Conservation (phyloP, 2,329 filamentous ascomycete genomes). For the Talaromyces sp. region DNA sequence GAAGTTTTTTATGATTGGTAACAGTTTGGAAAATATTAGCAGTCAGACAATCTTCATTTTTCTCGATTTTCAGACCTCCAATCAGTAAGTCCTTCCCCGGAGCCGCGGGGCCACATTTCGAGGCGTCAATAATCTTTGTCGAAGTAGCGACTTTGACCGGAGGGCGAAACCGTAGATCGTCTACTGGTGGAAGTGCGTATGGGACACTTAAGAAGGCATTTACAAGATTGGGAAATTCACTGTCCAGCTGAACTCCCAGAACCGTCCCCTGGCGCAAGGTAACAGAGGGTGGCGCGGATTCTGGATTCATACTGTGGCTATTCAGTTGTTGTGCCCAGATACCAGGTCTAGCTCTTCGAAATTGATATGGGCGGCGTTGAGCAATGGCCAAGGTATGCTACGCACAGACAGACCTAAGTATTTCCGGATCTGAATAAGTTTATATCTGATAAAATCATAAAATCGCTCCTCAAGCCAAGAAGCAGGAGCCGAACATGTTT, state of each 20-base stretch:
- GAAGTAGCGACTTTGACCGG: constrained; percentile 30
- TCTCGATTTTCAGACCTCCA: constrained; percentile 48
- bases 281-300: neutral
- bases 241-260: neutral
- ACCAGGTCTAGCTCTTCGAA: neutral
- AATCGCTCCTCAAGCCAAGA: neutral
- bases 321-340: neutral
- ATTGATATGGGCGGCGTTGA: neutral
- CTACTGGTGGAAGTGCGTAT: constrained; percentile 48
- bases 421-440: neutral
- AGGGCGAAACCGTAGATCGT: constrained; percentile 47
- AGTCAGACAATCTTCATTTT: constrained; percentile 46
- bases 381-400: neutral
- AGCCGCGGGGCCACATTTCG: constrained; percentile 33
- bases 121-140: constrained; percentile 32
- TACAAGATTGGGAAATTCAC: neutral
- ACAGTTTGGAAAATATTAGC: constrained; percentile 39
- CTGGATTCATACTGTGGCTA: neutral
- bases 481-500: neutral
- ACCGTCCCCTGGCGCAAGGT: neutral
- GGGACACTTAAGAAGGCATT: constrained; percentile 48
- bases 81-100: constrained; percentile 48
- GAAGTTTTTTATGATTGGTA: constrained; percentile 26
- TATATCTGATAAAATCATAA: neutral
- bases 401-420: neutral